These are phyloP conservation scores for Periconia sp. DNA, from an alignment of 2,329 filamentous ascomycete species.

Conservation along the genomic window DNA sequence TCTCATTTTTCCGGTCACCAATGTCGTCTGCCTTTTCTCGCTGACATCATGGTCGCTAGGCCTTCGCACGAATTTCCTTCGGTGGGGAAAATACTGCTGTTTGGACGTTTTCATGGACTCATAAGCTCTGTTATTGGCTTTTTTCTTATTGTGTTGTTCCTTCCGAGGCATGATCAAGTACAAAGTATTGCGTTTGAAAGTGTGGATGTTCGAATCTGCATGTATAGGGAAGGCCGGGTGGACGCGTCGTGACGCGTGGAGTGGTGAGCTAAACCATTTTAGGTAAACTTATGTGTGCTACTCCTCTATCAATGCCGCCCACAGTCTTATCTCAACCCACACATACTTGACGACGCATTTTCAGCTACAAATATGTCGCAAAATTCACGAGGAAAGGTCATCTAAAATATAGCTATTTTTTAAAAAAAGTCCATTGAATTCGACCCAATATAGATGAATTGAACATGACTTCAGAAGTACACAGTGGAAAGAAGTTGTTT, in stretches of 20 bases:
- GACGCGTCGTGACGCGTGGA: conserved; percentile 27
- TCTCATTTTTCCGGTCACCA: conserved; percentile 32
- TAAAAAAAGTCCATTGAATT: too few relatives aligned
- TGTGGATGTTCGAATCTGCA: background rate
- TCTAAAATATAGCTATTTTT: too few relatives aligned
- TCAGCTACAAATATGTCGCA: too few relatives aligned
- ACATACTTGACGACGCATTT: too few relatives aligned
- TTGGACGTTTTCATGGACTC: conserved; percentile 34
- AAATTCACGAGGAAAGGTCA: too few relatives aligned
- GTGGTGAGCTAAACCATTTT: conserved; percentile 6
- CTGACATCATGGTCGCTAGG: conserved; percentile 12
- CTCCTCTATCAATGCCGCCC: too few relatives aligned
- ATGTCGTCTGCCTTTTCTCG: conserved; percentile 29
- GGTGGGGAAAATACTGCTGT: conserved; percentile 32
- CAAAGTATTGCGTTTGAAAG: background rate
- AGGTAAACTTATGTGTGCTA: too few relatives aligned
- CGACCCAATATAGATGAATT: too few relatives aligned
- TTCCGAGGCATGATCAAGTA: conserved; percentile 27
- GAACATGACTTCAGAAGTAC: background rate
- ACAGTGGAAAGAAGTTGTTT: background rate
- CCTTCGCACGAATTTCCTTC: conserved; percentile 29
- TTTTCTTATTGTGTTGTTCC: conserved; percentile 29
- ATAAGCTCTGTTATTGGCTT: conserved; percentile 29
- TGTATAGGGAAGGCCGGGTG: background rate
- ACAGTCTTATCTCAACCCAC: too few relatives aligned